Conservation (phyloP, 805 yeast genomes). For the Candida taoyuanica region DNA sequence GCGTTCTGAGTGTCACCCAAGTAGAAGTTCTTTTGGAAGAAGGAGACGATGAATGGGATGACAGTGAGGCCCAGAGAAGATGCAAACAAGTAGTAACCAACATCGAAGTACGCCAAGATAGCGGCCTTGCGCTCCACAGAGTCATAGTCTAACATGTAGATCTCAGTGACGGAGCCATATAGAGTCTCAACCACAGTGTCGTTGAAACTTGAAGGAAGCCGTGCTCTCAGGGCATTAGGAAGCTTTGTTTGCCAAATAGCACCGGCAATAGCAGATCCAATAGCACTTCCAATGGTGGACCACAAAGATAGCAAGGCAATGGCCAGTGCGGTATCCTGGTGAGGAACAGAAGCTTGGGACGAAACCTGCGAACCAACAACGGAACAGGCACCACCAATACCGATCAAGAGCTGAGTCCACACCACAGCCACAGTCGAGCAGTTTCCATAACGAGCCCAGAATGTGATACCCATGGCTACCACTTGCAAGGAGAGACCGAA, state of each 20-base stretch:
- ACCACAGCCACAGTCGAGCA: slow-evolving; percentile 26
- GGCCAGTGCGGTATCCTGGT: slow-evolving; percentile 37
- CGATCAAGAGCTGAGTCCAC: slow-evolving; percentile 32
- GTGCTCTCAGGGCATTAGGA: slow-evolving; percentile 28
- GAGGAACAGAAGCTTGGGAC: slow-evolving; percentile 38
- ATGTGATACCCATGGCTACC: slow-evolving; percentile 31
- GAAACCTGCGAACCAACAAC: slow-evolving; percentile 35
- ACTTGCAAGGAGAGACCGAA: slow-evolving; percentile 32
- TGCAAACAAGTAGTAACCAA: slow-evolving; percentile 27
- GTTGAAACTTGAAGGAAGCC: slow-evolving; percentile 25
- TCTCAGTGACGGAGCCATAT: slow-evolving; percentile 25
- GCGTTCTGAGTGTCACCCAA: slow-evolving; percentile 35
- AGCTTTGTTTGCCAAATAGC: slow-evolving; percentile 35
- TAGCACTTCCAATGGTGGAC: slow-evolving; percentile 34
- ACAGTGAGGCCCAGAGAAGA: slow-evolving; percentile 28
- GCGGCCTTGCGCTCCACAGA: slow-evolving; percentile 30
- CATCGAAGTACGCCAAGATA: slow-evolving; percentile 30
- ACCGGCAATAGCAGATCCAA: slow-evolving; percentile 37
- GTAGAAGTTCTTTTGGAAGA: slow-evolving; percentile 33
- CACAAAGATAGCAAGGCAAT: slow-evolving; percentile 33
- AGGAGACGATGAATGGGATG: slow-evolving; percentile 29
- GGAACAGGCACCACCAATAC: slow-evolving; percentile 38
- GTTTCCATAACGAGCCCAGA: slow-evolving; percentile 26
- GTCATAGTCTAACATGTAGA: slow-evolving; percentile 27
- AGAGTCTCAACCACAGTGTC: slow-evolving; percentile 22